These are phyloP conservation scores for Saccharomyces hybrid DNA, from an alignment of 1,139 yeast genomes.

Conservation along the genomic window DNA sequence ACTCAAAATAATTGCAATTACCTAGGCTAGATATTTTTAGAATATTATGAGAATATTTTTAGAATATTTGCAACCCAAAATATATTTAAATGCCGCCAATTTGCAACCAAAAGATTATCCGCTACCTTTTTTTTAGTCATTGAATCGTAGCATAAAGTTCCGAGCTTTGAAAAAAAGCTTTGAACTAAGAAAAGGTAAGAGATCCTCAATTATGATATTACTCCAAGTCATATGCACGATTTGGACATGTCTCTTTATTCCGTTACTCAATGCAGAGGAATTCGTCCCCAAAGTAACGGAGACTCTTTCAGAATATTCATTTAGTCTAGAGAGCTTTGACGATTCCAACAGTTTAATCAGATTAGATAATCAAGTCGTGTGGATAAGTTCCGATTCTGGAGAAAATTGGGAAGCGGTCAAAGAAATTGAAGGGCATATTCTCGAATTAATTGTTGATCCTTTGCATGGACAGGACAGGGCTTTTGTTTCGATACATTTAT, in stretches of 20 bases:
- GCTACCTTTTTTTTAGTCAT: not conserved
- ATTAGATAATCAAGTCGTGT: slow-evolving; percentile 7
- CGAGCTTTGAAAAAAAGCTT: not conserved
- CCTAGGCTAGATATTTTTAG: too few species aligned
- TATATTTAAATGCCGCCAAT: too few species aligned
- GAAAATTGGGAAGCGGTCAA: slow-evolving; percentile 17
- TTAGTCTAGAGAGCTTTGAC: slow-evolving; percentile 20
- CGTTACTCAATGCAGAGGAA: slow-evolving; percentile 6
- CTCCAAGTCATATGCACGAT: slow-evolving; percentile 2
- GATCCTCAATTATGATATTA: not conserved
- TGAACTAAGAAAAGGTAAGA: not conserved
- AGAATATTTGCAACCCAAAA: too few species aligned
- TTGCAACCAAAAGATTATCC: not conserved
- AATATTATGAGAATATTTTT: too few species aligned
- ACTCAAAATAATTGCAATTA: too few species aligned
- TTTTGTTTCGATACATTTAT: slow-evolving; percentile 7
- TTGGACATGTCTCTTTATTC: not conserved
- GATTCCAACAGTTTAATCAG: slow-evolving; percentile 21
- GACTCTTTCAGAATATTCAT: slow-evolving; percentile 3
- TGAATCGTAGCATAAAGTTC: not conserved
- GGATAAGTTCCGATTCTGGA: slow-evolving; percentile 23
- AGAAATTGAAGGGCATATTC: slow-evolving; percentile 6
- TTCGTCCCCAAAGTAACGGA: slow-evolving; percentile 17
- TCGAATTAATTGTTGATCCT: slow-evolving; percentile 12
- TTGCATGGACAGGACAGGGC: slow-evolving; percentile 20